phyloP scores from a whole-genome alignment of 306 rosid genomes.

The Parietaria judaica region DNA sequence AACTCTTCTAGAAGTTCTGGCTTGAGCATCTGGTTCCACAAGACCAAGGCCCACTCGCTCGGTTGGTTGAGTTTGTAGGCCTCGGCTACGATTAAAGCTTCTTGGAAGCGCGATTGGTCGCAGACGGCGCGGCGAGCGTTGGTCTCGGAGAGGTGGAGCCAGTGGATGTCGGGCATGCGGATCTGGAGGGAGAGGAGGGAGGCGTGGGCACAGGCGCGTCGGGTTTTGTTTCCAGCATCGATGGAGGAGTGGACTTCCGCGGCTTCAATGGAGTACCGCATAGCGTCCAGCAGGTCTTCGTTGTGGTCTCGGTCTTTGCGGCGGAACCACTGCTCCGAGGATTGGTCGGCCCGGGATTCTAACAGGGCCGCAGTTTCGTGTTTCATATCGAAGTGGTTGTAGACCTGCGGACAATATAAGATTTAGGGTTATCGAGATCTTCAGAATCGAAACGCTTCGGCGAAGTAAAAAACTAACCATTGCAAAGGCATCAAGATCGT shows the following conservation, averaged over 20 bases:
- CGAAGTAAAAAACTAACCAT: slow-evolving; percentile 53
- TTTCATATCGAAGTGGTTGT: slow-evolving; percentile 94
- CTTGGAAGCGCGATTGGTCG: slow-evolving; percentile 94
- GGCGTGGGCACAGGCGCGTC: slow-evolving; percentile 85
- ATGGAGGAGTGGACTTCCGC: slow-evolving; percentile 93
- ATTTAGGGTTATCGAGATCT: background rate
- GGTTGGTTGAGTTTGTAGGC: slow-evolving; percentile 96
- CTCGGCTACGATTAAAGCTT: slow-evolving; percentile 92
- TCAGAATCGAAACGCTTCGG: background rate
- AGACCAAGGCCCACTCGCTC: slow-evolving; percentile 93
- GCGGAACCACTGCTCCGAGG: slow-evolving; percentile 61
- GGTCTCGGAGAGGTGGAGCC: slow-evolving; percentile 77
- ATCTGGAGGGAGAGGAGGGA: slow-evolving; percentile 89
- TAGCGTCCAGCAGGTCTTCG: slow-evolving; percentile 81
- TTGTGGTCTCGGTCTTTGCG: slow-evolving; percentile 79
- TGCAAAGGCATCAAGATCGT: slow-evolving; percentile 94
- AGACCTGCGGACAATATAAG: slow-evolving; percentile 45
- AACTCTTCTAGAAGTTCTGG: slow-evolving; percentile 93
- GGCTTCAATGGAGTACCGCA: slow-evolving; percentile 94
- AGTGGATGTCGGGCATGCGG: slow-evolving; percentile 88
- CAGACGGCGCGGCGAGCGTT: slow-evolving; percentile 80
- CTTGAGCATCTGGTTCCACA: slow-evolving; percentile 96
- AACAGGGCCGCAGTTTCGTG: slow-evolving; percentile 90
- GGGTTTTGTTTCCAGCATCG: slow-evolving; percentile 95
- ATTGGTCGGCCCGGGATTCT: slow-evolving; percentile 82